A percentile compares a stretch with the other conserved stretches of the same genome.
phyloP scores from a whole-genome alignment of 1,284 basidiomycete species.

The Microbotryomycetes sp. region DNA sequence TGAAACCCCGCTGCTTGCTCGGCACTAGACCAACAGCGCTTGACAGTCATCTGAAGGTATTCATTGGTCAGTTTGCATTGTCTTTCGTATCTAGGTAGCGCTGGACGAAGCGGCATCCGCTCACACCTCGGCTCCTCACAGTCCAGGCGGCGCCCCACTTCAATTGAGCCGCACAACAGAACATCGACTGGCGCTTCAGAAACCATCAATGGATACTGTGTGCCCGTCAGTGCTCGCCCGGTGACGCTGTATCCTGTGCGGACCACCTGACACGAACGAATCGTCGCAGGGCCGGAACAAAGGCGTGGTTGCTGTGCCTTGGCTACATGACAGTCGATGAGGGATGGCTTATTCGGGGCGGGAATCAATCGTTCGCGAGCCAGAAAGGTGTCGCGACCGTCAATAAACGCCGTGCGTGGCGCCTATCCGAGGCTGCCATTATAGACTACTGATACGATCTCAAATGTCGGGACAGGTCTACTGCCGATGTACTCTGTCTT shows the following conservation, averaged over 20 bases:
- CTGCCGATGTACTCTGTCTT: constrained; percentile 24
- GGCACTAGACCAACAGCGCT: too few relatives aligned
- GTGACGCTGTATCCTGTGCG: neutral
- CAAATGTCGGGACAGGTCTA: constrained; percentile 5
- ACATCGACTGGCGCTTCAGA: too few relatives aligned
- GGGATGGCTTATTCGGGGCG: constrained; percentile 39
- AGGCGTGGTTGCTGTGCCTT: constrained; percentile 36
- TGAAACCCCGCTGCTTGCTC: too few relatives aligned
- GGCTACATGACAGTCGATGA: constrained; percentile 39
- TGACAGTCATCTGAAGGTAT: too few relatives aligned
- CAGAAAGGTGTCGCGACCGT: constrained; percentile 4
- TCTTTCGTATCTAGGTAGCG: too few relatives aligned
- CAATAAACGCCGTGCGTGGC: neutral
- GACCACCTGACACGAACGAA: too few relatives aligned
- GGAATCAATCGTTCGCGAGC: constrained; percentile 24
- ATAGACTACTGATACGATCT: too few relatives aligned
- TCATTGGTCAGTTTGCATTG: too few relatives aligned
- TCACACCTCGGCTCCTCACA: too few relatives aligned
- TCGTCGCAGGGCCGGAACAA: constrained; percentile 34
- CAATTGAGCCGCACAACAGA: too few relatives aligned
- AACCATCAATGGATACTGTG: neutral
- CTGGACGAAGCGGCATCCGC: too few relatives aligned
- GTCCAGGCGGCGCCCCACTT: neutral
- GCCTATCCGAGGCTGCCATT: too few relatives aligned
- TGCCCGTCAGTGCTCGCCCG: neutral